Percentiles rank a stretch among this genome's conserved stretches.
phyloP scores from a whole-genome alignment of 371 early-diverging fungal genomes.

The Conidiobolus coronatus region DNA sequence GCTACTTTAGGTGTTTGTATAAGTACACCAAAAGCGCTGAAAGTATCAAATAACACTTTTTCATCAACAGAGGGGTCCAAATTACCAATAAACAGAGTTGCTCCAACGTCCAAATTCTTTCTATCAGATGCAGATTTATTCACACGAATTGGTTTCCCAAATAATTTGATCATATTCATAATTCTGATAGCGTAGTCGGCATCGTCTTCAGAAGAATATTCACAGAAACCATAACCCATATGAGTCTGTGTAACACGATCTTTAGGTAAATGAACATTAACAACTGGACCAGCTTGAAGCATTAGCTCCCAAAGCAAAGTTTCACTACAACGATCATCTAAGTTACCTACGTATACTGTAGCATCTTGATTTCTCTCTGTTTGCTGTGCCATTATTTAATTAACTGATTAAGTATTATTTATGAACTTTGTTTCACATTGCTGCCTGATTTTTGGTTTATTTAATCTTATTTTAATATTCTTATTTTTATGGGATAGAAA shows the following conservation, averaged over 20 bases:
- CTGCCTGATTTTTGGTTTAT: too few relatives aligned
- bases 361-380: constrained; percentile 75
- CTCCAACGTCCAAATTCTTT: constrained; percentile 84
- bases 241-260: constrained; percentile 88
- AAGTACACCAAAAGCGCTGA: constrained; percentile 82
- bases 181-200: constrained; percentile 93
- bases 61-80: constrained; percentile 87
- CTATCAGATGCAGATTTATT: constrained; percentile 88
- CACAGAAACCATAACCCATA: constrained; percentile 93
- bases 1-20: constrained; percentile 72
- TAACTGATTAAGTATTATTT: too few relatives aligned
- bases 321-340: constrained; percentile 87
- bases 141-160: constrained; percentile 84
- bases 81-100: constrained; percentile 90
- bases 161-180: constrained; percentile 88
- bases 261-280: constrained; percentile 89
- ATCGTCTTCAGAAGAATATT: constrained; percentile 82
- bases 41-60: constrained; percentile 85
- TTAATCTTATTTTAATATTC: too few relatives aligned
- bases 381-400: not conserved
- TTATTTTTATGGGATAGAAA: too few relatives aligned
- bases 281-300: constrained; percentile 94
- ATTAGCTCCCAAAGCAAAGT: constrained; percentile 91
- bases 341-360: constrained; percentile 92
- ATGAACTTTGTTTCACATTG: too few relatives aligned